These are phyloP conservation scores for Candida sp. DNA, from an alignment of 1,139 yeast species.

Conservation along the genomic window DNA sequence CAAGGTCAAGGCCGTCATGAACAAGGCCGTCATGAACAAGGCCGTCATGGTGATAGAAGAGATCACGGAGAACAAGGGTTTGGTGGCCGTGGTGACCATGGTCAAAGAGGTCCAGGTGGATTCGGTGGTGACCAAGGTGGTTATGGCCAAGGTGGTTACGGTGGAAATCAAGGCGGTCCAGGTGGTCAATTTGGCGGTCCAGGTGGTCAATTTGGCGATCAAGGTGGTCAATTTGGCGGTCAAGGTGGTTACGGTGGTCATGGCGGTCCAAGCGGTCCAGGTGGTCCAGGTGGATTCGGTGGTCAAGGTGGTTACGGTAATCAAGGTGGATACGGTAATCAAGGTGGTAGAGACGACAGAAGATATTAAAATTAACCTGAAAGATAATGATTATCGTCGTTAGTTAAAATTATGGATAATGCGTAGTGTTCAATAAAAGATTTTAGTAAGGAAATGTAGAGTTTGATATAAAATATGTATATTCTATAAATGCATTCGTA, in stretches of 20 bases:
- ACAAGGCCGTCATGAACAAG: too few relatives aligned
- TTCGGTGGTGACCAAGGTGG: slow-evolving; percentile 10
- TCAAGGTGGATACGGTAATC: slow-evolving; percentile 12
- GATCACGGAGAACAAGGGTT: slow-evolving; percentile 10
- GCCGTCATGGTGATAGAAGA: slow-evolving; percentile 3
- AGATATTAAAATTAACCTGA: not conserved
- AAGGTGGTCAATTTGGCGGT: slow-evolving; percentile 10
- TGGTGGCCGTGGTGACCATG: too few relatives aligned
- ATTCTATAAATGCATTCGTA: not conserved
- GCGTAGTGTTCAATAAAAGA: too few relatives aligned
- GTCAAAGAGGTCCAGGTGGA: too few relatives aligned
- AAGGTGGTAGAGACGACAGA: slow-evolving; percentile 11
- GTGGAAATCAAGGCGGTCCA: slow-evolving; percentile 11
- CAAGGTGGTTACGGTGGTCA: slow-evolving; percentile 11
- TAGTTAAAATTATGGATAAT: not conserved
- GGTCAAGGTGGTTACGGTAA: slow-evolving; percentile 14
- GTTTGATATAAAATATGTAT: too few relatives aligned
- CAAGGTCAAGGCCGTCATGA: too few relatives aligned
- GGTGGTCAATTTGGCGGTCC: too few relatives aligned
- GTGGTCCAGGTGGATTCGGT: slow-evolving; percentile 10
- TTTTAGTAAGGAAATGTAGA: too few relatives aligned
- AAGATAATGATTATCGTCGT: not conserved
- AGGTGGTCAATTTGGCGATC: too few relatives aligned
- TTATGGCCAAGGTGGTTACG: slow-evolving; percentile 12
- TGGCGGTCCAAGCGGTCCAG: slow-evolving; percentile 9